Evolutionary conservation across 768 basidiomycete genomes (phyloP).

Genomic region (Coprinopsis marcescibilis): DNA sequence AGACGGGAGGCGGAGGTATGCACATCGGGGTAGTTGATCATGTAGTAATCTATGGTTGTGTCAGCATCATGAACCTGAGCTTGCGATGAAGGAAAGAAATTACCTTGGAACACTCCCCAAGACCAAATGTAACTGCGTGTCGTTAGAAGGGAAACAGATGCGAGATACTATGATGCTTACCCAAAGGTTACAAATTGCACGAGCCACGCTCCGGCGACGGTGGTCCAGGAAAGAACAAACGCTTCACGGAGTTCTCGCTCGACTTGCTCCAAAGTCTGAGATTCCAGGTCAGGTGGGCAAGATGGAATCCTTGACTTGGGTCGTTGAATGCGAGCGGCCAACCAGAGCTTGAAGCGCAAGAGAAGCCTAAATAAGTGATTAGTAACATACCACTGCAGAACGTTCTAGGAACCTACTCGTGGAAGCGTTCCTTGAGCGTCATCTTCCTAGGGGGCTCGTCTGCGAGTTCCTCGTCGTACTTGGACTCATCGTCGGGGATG

Average conservation of each 20-base stretch:
- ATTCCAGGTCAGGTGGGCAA: conserved; percentile 1
- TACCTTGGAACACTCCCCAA: conserved; percentile 10
- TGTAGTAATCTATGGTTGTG: conserved; percentile 6
- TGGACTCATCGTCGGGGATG: conserved; percentile 1
- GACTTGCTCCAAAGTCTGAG: conserved; percentile 6
- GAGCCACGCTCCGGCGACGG: conserved; percentile 11
- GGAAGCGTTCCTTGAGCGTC: not conserved
- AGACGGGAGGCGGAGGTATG: not conserved
- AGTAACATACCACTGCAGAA: too few relatives aligned
- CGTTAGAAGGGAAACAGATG: not conserved
- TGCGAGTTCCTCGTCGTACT: conserved; percentile 1
- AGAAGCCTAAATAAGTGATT: not conserved
- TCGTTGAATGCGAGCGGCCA: not conserved
- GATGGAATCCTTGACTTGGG: conserved; percentile 9
- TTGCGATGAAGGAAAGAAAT: not conserved
- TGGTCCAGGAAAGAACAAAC: conserved; percentile 6
- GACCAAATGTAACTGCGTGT: conserved; percentile 7
- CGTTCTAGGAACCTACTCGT: not conserved
- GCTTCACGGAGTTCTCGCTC: conserved; percentile 4
- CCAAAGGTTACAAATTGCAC: conserved; percentile 11
- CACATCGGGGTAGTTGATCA: conserved; percentile 6
- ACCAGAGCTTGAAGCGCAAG: not conserved
- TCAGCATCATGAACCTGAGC: not conserved
- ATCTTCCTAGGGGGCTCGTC: not conserved
- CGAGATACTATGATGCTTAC: not conserved